A percentile compares a stretch with the other conserved stretches of the same genome.
Conservation (phyloP, 164 flowering plant genomes). For the Litsea cubeba region DNA sequence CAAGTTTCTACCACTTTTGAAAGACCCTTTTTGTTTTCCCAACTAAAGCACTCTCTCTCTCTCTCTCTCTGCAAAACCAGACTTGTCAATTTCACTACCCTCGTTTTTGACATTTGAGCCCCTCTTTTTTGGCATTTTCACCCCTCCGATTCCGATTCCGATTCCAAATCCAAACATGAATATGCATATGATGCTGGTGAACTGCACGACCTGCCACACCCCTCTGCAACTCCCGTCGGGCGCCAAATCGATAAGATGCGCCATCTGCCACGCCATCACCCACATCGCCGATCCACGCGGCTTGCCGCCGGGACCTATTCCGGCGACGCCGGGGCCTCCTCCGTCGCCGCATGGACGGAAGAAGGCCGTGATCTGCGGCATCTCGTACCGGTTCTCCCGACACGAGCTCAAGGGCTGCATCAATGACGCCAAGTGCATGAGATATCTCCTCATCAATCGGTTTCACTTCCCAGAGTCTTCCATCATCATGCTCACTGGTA, state of each 20-base stretch:
- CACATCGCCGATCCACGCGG: constrained; percentile 32
- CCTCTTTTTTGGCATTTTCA: neutral
- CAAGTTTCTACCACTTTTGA: no score
- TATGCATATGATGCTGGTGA: constrained; percentile 33
- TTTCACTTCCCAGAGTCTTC: constrained; percentile 53
- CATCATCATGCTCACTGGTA: constrained; percentile 62
- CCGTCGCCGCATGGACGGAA: constrained; percentile 53
- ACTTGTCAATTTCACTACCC: no score
- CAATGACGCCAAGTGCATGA: constrained; percentile 70
- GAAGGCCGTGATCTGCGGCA: constrained; percentile 73
- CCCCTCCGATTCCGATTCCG: neutral
- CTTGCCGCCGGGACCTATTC: constrained; percentile 7
- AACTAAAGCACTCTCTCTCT: no score
- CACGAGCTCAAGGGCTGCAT: constrained; percentile 74
- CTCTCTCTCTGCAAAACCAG: neutral
- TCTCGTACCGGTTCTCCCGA: constrained; percentile 44
- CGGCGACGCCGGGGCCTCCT: constrained; percentile 21
- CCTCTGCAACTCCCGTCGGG: constrained; percentile 55
- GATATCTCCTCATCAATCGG: constrained; percentile 36
- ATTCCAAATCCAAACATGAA: neutral
- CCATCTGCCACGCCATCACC: constrained; percentile 47
- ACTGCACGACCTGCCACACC: constrained; percentile 53
- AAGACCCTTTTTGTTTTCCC: no score
- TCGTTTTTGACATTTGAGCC: neutral
- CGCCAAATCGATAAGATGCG: constrained; percentile 48